Percentiles rank a stretch among this genome's conserved stretches.
These are phyloP conservation scores for Hymenochaete sp. DNA, from an alignment of 1,284 basidiomycete species.

Conservation along the genomic window DNA sequence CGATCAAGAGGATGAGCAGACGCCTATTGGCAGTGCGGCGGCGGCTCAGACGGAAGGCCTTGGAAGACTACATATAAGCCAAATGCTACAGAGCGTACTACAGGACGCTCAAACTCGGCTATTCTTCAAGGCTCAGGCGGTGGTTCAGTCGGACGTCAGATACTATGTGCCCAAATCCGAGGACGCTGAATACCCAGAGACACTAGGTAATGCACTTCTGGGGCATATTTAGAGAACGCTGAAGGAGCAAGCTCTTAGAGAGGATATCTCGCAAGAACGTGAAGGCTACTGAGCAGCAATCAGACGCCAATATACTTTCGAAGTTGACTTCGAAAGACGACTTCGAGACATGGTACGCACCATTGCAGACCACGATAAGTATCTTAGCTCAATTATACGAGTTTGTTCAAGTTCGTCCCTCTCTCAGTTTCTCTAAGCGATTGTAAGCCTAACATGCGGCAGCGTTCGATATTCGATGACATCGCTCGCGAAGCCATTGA, in stretches of 20 bases:
- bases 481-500: conserved; percentile 85
- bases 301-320: conserved; percentile 56
- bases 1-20: conserved; percentile 28
- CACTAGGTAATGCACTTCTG: conserved; percentile 59
- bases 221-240: too few relatives aligned
- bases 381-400: conserved; percentile 81
- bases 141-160: conserved; percentile 80
- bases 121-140: conserved; percentile 88
- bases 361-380: conserved; percentile 78
- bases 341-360: conserved; percentile 84
- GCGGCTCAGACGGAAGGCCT: conserved; percentile 32
- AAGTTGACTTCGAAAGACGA: conserved; percentile 62
- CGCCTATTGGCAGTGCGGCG: conserved; percentile 29
- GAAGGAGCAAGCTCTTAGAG: too few relatives aligned
- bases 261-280: too few relatives aligned
- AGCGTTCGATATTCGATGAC: conserved; percentile 89
- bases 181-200: conserved; percentile 81
- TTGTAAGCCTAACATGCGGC: conserved; percentile 9
- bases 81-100: conserved; percentile 78
- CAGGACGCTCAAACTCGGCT: conserved; percentile 91
- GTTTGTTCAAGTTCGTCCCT: conserved; percentile 70
- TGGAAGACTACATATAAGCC: conserved; percentile 55
- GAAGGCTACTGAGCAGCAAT: too few relatives aligned
- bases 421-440: background rate
- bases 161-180: conserved; percentile 69